Evolutionary conservation across 768 basidiomycete genomes (phyloP).

Genomic region (Agaricus blazei): DNA sequence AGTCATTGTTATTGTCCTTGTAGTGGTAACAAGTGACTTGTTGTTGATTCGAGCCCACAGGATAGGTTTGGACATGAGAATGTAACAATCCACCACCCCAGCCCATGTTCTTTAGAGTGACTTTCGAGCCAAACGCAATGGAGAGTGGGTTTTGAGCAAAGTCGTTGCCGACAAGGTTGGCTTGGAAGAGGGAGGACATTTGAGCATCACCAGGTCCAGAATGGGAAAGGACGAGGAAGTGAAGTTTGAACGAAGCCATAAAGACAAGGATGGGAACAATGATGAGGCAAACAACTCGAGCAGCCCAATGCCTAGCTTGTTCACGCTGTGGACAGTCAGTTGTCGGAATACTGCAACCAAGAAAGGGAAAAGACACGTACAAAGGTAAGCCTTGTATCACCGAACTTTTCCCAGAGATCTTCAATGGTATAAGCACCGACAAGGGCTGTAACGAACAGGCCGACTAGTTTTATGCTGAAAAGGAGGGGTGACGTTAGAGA

Average conservation of each 20-base stretch:
- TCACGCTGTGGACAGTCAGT: constrained; percentile 50
- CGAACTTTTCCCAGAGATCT: constrained; percentile 98
- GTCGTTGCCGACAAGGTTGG: constrained; percentile 91
- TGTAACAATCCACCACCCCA: constrained; percentile 97
- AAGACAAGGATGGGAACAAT: constrained; percentile 89
- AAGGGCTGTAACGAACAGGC: constrained; percentile 90
- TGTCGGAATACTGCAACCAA: background rate
- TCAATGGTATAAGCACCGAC: constrained; percentile 96
- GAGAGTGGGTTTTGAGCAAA: constrained; percentile 91
- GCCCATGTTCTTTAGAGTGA: constrained; percentile 96
- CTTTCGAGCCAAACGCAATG: constrained; percentile 81
- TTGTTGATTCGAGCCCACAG: constrained; percentile 87
- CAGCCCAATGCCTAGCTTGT: constrained; percentile 88
- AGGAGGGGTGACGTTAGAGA: background rate
- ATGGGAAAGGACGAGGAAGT: constrained; percentile 91
- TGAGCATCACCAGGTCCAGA: constrained; percentile 96
- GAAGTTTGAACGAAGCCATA: constrained; percentile 91
- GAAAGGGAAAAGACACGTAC: constrained; percentile 41
- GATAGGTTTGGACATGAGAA: constrained; percentile 95
- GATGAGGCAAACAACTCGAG: constrained; percentile 82
- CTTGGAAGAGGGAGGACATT: constrained; percentile 98
- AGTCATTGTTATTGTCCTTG: constrained; percentile 97
- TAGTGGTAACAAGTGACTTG: constrained; percentile 99
- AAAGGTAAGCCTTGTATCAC: constrained; percentile 85
- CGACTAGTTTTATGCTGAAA: constrained; percentile 89